A percentile compares a stretch with the other conserved stretches of the same genome.
Evolutionary conservation across 2,329 filamentous ascomycete genomes (phyloP).

Genomic region (Fonsecaea erecta): DNA sequence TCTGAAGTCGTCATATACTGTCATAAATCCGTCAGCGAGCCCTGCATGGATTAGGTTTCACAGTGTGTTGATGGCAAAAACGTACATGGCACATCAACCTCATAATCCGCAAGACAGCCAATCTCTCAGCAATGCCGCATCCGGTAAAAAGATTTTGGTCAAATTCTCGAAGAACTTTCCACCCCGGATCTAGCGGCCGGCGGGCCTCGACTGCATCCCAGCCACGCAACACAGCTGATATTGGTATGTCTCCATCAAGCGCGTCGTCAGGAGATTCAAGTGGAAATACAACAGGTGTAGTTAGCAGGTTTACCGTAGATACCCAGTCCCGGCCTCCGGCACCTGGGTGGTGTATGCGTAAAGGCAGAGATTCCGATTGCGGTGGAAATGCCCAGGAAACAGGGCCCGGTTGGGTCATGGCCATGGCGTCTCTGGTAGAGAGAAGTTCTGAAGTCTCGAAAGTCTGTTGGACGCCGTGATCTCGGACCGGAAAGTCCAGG

Average conservation of each 20-base stretch:
- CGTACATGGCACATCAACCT: slow-evolving; percentile 3
- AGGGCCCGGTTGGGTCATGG: not conserved
- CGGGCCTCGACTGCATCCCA: slow-evolving; percentile 15
- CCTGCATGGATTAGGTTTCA: not conserved
- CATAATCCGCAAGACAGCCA: slow-evolving; percentile 12
- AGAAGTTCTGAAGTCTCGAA: not conserved
- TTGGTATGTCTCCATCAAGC: slow-evolving; percentile 23
- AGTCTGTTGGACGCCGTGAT: not conserved
- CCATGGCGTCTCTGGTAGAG: not conserved
- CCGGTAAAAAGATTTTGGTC: slow-evolving; percentile 20
- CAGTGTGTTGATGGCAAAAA: not conserved
- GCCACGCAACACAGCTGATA: slow-evolving; percentile 20
- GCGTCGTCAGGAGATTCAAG: not conserved
- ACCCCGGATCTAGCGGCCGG: slow-evolving; percentile 20
- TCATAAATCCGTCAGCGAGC: not conserved
- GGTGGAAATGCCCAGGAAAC: not conserved
- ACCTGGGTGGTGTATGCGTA: not conserved
- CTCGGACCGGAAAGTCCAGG: not conserved
- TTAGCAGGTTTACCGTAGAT: not conserved
- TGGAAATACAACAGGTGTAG: not conserved
- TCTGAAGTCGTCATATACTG: not conserved
- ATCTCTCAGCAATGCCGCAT: slow-evolving; percentile 9
- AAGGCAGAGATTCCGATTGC: not conserved
- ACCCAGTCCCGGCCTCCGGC: not conserved
- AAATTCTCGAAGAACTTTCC: slow-evolving; percentile 23